phyloP scores from a whole-genome alignment of 2,329 filamentous ascomycete genomes.

The Fusarium virguliforme region DNA sequence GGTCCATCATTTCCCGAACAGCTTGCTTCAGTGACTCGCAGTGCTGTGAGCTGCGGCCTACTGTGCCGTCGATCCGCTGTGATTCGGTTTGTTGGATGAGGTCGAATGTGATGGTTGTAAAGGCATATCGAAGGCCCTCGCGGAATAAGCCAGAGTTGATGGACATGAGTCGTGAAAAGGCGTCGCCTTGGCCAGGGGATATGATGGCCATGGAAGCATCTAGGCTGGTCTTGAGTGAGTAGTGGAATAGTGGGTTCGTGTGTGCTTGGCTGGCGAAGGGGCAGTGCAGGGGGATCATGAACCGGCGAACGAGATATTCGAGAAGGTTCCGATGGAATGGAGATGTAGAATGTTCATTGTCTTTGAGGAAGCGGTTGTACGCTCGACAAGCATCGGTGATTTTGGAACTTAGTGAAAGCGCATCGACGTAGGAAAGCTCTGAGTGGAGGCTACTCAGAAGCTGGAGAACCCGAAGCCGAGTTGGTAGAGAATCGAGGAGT shows the following conservation, averaged over 20 bases:
- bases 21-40: conserved; percentile 54
- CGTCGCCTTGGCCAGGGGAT: conserved; percentile 56
- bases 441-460: conserved; percentile 56
- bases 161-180: conserved; percentile 57
- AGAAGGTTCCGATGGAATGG: conserved; percentile 65
- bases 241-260: conserved; percentile 64
- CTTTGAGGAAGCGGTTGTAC: conserved; percentile 42
- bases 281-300: conserved; percentile 69
- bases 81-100: conserved; percentile 55
- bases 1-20: conserved; percentile 49
- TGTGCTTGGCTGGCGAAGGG: conserved; percentile 62
- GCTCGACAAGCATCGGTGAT: conserved; percentile 50
- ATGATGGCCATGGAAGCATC: conserved; percentile 60
- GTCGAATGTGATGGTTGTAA: conserved; percentile 56
- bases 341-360: conserved; percentile 37
- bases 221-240: conserved; percentile 64
- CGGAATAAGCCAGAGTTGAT: conserved; percentile 61
- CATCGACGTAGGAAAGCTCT: conserved; percentile 55
- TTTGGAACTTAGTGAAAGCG: conserved; percentile 55
- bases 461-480: conserved; percentile 56
- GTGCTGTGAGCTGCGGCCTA: conserved; percentile 49
- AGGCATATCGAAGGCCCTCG: conserved; percentile 56
- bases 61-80: conserved; percentile 52
- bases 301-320: conserved; percentile 68
- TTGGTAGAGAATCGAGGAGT: conserved; percentile 56